Evolutionary conservation across 345 rosid species (phyloP), one percentile per base, ranked within the genome.

Genomic region (Hypericum perforatum): DNA sequence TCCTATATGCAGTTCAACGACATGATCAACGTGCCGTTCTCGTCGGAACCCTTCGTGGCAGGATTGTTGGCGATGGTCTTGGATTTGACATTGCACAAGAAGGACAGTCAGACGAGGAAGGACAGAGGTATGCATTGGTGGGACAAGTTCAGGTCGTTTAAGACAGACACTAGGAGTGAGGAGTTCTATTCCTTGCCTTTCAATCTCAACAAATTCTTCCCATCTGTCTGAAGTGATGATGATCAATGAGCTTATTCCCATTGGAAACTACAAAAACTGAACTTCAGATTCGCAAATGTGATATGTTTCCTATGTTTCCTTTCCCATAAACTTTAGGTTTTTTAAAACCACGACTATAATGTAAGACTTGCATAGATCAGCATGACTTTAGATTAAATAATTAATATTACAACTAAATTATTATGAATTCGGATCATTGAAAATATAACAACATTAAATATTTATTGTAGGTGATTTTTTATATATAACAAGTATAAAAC

Each of bases 191-290:
- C 85, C 10, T 64, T 92, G 67, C 95, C 98, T 5, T 82, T 92
- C 73, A 81, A 92, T 64, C 96, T 92, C 54, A 87, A 92, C 81
- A 92, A 87, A 79, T 87, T 76, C 74, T 92, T 87, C 76, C 98
- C 98, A 11, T 81, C 96, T 29, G 77, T 85, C 45, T 92, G 81
- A 87, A 58, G 48, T 44, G 32, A 32, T 14, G 6, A n/a, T 36
- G 11, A 29, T 38, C 22, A 41, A 22, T 22, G 43, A 5, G 38
- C 42, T n/a, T n/a, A n/a, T n/a, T n/a, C n/a, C n/a, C n/a, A n/a
- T n/a, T n/a, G n/a, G n/a, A n/a, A n/a, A n/a, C n/a, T n/a, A n/a
- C n/a, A n/a, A n/a, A n/a, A n/a, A n/a, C n/a, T n/a, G n/a, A n/a
- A n/a, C n/a, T n/a, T n/a, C n/a, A n/a, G n/a, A n/a, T n/a, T n/a